phyloP scores from a whole-genome alignment of 2,329 filamentous ascomycete genomes.

The Paracamarosporium sp. region DNA sequence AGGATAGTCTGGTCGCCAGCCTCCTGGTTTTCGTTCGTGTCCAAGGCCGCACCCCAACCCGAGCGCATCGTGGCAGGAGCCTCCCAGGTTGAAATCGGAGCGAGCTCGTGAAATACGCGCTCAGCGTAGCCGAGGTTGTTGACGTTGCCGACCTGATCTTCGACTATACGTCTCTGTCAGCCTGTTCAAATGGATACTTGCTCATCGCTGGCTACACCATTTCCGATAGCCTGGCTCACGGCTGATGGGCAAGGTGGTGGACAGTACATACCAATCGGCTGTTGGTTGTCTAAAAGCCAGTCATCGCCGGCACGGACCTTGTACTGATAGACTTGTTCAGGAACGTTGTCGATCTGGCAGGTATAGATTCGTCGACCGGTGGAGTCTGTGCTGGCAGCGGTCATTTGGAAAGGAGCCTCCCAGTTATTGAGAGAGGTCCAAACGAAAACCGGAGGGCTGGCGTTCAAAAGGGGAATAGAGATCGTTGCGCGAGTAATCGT shows the following conservation, averaged over 20 bases:
- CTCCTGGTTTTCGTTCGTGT: neutral
- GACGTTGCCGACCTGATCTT: conserved; percentile 59
- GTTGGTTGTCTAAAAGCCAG: conserved; percentile 70
- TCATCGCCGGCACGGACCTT: conserved; percentile 74
- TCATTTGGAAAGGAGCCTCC: conserved; percentile 64
- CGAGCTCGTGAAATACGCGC: conserved; percentile 10
- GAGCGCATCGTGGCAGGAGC: neutral
- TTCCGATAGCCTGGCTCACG: neutral
- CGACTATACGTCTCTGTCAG: conserved; percentile 47
- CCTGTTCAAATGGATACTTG: neutral
- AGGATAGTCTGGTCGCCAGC: neutral
- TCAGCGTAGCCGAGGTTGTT: conserved; percentile 57
- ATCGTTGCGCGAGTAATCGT: conserved; percentile 57
- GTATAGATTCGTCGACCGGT: conserved; percentile 65
- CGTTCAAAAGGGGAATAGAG: conserved; percentile 65
- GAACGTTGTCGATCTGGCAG: conserved; percentile 61
- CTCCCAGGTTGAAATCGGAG: neutral
- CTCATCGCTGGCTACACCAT: neutral
- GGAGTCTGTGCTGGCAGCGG: conserved; percentile 58
- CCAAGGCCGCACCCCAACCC: too few relatives aligned
- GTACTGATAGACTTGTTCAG: conserved; percentile 71
- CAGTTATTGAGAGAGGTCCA: conserved; percentile 75
- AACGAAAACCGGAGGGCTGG: conserved; percentile 72
- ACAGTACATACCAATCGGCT: conserved; percentile 62
- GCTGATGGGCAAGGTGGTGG: neutral